Conservation (phyloP, 306 rosid species). For the Malus domestica region DNA sequence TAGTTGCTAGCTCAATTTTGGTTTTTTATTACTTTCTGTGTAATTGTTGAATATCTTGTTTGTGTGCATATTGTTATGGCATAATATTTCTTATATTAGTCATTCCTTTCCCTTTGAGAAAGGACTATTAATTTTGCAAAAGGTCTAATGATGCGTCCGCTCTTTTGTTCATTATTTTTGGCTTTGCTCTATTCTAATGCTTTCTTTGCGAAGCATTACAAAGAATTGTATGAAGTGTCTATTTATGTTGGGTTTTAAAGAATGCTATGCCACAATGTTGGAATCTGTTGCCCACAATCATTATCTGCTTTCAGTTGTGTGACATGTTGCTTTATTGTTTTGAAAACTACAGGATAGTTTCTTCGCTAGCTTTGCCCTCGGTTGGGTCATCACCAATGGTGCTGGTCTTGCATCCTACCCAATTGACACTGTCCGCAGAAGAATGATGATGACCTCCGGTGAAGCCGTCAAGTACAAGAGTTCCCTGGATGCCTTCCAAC, state of each 20-base stretch:
- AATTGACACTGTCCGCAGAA: slow-evolving; percentile 86
- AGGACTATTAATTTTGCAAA: neutral
- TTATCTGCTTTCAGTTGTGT: neutral
- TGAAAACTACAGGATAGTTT: slow-evolving; percentile 57
- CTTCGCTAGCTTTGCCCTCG: slow-evolving; percentile 83
- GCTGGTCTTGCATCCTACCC: slow-evolving; percentile 93
- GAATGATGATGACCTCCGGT: slow-evolving; percentile 99
- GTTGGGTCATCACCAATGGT: slow-evolving; percentile 90
- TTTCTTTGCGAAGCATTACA: neutral
- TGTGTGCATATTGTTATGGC: neutral
- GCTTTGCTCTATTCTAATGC: neutral
- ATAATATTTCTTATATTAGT: neutral
- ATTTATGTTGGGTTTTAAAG: neutral
- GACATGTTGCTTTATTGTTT: neutral
- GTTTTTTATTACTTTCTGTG: neutral
- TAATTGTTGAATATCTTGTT: neutral
- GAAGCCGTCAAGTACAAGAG: slow-evolving; percentile 93
- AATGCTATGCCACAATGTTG: neutral
- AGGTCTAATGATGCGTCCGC: neutral
- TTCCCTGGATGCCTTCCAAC: slow-evolving; percentile 61
- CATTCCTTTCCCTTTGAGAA: neutral
- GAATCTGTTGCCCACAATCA: neutral
- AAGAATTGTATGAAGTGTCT: neutral
- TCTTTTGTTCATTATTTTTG: neutral
- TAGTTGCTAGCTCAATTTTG: neutral